Base-by-base conservation (phyloP, 345 rosid genomes). In the Brassica rapa region DNA sequence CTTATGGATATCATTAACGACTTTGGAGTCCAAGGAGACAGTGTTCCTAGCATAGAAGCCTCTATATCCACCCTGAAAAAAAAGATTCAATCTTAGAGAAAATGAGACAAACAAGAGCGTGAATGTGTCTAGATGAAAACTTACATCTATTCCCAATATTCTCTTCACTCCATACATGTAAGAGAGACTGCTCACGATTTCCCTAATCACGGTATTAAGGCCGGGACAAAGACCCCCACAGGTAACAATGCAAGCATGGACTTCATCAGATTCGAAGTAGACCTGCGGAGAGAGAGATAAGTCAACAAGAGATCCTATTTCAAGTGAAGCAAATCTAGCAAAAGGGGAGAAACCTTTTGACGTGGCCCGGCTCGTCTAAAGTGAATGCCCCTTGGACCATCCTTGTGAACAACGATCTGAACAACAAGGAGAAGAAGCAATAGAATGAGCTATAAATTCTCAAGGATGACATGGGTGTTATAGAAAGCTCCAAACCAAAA, bases 171-270 rank as follows among this genome's bases (percentile, higher is more conserved):
- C 97, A 78, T 92, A 90, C 95, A 90, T 92, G 15, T 86, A 82
- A 70, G 87, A 60, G 77, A 92, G 76, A 80, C 89, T 86, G 53
- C 91, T 87, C 5, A 90, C 93, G 6, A 92, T 78, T 82, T 92
- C 97, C 78, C 93, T 86, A 55, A 92, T 85, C 62, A 92, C 97
- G 0, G 97, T 92, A 78, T 92, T 92, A 43, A 92, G 90, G 12
- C 97, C 97, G 0, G 94, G 97, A 74, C 97, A 90, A 56, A 92
- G 93, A 66, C 97, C 97, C 1, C 97, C 97, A 71, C 97, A 92
- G 0, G 97, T 92, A 35, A 92, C 94, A 10, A 92, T 88, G 76
- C 93, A 88, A 59, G 95, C 95, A 65, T 86, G 91, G n/a, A 92
- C 97, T 78, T 92, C 95, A 61, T 90, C 97, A 10, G 90, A 77